These are phyloP conservation scores for Mucor mucedo DNA, from an alignment of 371 early-diverging fungal species.

Conservation along the genomic window DNA sequence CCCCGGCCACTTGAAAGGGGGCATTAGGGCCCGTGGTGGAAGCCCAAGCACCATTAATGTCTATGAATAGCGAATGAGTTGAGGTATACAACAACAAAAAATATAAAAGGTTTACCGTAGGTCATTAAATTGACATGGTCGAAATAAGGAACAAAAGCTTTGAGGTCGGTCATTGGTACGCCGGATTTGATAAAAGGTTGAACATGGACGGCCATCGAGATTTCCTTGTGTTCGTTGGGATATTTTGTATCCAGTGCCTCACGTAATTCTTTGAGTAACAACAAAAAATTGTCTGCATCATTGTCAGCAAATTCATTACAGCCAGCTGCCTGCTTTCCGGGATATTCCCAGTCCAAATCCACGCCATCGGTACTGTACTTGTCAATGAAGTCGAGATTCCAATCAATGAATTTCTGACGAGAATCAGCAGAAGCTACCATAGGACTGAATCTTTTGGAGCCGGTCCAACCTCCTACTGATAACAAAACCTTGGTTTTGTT, in stretches of 20 bases:
- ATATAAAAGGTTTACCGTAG: slow-evolving; percentile 41
- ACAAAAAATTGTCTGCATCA: slow-evolving; percentile 60
- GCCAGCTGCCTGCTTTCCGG: slow-evolving; percentile 71
- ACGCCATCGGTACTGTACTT: slow-evolving; percentile 59
- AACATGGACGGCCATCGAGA: slow-evolving; percentile 76
- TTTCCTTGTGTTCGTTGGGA: slow-evolving; percentile 58
- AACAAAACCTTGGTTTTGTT: slow-evolving; percentile 67
- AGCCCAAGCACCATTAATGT: slow-evolving; percentile 69
- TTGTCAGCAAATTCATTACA: slow-evolving; percentile 63
- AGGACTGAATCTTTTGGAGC: slow-evolving; percentile 66
- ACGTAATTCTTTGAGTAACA: slow-evolving; percentile 65
- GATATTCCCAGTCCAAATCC: slow-evolving; percentile 81
- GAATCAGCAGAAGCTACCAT: slow-evolving; percentile 50
- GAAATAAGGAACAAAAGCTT: slow-evolving; percentile 63
- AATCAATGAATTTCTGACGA: slow-evolving; percentile 63
- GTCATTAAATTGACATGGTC: slow-evolving; percentile 74
- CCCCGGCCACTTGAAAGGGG: slow-evolving; percentile 50
- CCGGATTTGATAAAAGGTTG: slow-evolving; percentile 60
- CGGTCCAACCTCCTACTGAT: slow-evolving; percentile 84
- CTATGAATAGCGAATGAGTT: slow-evolving; percentile 13
- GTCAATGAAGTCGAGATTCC: slow-evolving; percentile 55
- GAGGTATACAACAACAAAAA: background rate
- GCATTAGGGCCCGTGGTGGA: slow-evolving; percentile 69
- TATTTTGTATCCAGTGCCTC: slow-evolving; percentile 63
- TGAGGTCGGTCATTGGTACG: slow-evolving; percentile 58